Evolutionary conservation across 2,329 filamentous ascomycete genomes (phyloP), one percentile per base, ranked within the genome.

Genomic region (Aspergillus awamori): DNA sequence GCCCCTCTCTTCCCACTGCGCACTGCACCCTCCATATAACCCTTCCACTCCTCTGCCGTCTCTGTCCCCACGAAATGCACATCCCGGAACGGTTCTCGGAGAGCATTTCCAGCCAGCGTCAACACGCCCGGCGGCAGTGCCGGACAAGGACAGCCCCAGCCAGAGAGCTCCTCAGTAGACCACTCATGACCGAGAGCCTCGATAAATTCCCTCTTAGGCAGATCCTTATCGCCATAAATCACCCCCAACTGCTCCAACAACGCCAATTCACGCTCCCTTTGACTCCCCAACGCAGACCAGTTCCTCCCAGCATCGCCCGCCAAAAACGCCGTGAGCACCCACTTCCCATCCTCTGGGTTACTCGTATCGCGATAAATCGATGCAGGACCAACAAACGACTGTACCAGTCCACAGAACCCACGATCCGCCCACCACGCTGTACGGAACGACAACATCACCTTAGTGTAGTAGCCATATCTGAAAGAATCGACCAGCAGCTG

Each of bases 11-110:
- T 75, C 1, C 84, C 84, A 53, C 75, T 80, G 5, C 79, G 66
- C 10, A 86, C 72, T 0, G 84, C 84, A 1, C 85, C 84, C 62
- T 87, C 84, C 82, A 87, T 85, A 66, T 86, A 86, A 0, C 84
- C 84, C 58, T 81, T 83, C 84, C 84, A 86, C 60, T 82, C 78
- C 2, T 67, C 74, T 0, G 80, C 78, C 1, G 80, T 83, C 73
- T 87, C 84, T 0, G 84, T 85, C 0, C 85, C 84, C 2, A 79
- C 82, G 64, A 86, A 87, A 64, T 86, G 80, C 3, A 85, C 28
- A 33, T 81, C 75, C 5, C 78, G 73, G 52, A 72, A 70, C 0
- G 72, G 66, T 30, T 75, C 69, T n/a, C 77, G 68, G 8, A 82
- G 62, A 4, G 68, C 69, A 10, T 76, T 67, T 0, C 72, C 70